Evolutionary conservation across 2,329 filamentous ascomycete genomes (phyloP), one percentile per base, ranked within the genome.

Genomic region (Fusarium scirpi): DNA sequence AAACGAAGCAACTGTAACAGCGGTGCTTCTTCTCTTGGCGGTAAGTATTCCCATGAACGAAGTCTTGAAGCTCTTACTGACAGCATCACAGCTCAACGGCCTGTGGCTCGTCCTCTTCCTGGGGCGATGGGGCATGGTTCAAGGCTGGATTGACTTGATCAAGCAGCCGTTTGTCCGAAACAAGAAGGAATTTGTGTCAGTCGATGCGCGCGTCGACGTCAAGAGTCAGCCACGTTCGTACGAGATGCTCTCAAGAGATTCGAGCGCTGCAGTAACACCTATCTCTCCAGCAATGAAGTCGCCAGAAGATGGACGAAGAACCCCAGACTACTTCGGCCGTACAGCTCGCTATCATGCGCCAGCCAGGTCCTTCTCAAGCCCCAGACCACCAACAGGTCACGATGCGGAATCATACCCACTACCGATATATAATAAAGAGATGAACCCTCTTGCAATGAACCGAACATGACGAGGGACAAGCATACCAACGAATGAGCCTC

Each of bases 101-200:
- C 83, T 98, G 49, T 97, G 95, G 90, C 89, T 92, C 52, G 86
- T 97, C 61, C 80, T 97, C 58, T 88, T 98, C 62, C 88, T 98
- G 32, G 91, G 92, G 40, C 91, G 94, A 55, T 90, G 88, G 79
- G 91, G 92, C n/a, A 97, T 98, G 90, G 84, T 97, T 58, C 87
- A 85, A 5, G 96, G 92, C 67, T 99, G 96, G 96, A 72, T 84
- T 44, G 90, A 97, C 27, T 81, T 94, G 44, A 79, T 90, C 71
- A 82, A 79, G 58, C 78, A 80, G 40, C 76, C 83, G 51, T 81
- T 89, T 65, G 80, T 82, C 38, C 82, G 84, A 56, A 83, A 81
- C 63, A 89, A 91, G 77, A 88, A 89, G 74, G 95, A 98, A 79
- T 98, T 98, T 75, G 92, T 97, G 69, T 97, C 93, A 41, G 90